Percentiles rank a stretch among this genome's conserved stretches.
Evolutionary conservation across 192 early-diverging fungal genomes (phyloP).

Genomic region (Spizellomyces punctatus): DNA sequence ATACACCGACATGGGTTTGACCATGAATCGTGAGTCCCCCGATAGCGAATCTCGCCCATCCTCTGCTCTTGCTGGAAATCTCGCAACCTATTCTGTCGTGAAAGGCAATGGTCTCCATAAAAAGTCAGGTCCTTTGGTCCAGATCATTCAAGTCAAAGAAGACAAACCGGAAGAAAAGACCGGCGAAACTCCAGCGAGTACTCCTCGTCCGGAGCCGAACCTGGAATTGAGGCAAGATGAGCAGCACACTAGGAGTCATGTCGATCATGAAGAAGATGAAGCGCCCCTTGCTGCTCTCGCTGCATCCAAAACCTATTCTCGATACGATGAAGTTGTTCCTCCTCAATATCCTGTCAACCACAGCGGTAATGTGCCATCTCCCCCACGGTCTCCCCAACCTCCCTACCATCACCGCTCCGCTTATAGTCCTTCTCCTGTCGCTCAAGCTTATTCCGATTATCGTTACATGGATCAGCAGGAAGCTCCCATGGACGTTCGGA

Average conservation of each 20-base stretch:
- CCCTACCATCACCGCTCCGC: no score
- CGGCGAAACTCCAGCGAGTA: neutral
- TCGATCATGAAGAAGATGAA: neutral
- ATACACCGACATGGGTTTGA: slow-evolving; percentile 21
- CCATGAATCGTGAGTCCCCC: neutral
- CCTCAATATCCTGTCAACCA: no score
- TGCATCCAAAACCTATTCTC: neutral
- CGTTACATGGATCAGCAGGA: no score
- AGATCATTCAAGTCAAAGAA: neutral
- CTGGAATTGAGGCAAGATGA: neutral
- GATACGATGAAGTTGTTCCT: no score
- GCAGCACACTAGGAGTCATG: neutral
- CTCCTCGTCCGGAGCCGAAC: neutral
- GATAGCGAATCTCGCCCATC: neutral
- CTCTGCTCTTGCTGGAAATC: neutral
- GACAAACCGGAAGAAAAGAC: neutral
- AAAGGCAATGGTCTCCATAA: neutral
- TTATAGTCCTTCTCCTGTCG: no score
- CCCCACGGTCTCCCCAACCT: no score
- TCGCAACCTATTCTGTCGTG: no score
- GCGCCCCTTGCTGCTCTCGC: neutral
- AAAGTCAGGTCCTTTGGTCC: neutral
- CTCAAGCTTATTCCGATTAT: no score
- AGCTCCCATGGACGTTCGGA: no score
- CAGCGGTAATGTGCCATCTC: no score